Evolutionary conservation across 805 yeast genomes (phyloP), one percentile per base, ranked within the genome.

Genomic region (Candida hispaniensis): DNA sequence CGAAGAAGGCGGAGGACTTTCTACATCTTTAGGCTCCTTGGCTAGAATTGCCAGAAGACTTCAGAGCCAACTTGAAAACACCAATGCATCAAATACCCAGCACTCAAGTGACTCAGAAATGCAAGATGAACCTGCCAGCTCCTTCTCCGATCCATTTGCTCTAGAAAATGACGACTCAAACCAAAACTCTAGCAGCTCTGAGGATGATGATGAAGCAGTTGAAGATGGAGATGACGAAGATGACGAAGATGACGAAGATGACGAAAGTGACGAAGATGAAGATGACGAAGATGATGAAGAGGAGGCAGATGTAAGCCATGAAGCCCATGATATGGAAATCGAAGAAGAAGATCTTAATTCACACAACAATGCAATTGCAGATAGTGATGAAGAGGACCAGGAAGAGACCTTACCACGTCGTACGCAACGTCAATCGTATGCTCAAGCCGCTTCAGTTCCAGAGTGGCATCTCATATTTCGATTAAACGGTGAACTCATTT

Each of bases 401-500:
- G 29, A 13, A 40, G 38, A 2, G 39, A 39, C 6, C 17, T 39
- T 14, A 26, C 43, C 4, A 10, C 32, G 11, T n/a, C n/a, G n/a
- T n/a, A n/a, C n/a, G n/a, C n/a, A n/a, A n/a, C n/a, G n/a, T n/a
- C n/a, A n/a, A n/a, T 35, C 34, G 3, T 21, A 21, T 5, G 20
- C 28, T 29, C 38, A 28, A 3, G 27, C 35, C 7, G 34, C 34
- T 3, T 18, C 30, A 12, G 45, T 21, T 2, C 42, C 39, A n/a
- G 42, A 53, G 16, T 60, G 63, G 60, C 53, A 63, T 34, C 58
- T 75, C 35, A 78, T 73, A 38, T 81, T 81, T 49, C 56, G 58
- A 1, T 56, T 75, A 8, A 62, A 73, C 42, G 81, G 69, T 4
- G 73, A 71, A 39, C 58, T 54, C 0, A 61, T 80, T 16, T 76